Conservation (phyloP, 768 basidiomycete genomes). For the Sporobolomyces roseus region DNA sequence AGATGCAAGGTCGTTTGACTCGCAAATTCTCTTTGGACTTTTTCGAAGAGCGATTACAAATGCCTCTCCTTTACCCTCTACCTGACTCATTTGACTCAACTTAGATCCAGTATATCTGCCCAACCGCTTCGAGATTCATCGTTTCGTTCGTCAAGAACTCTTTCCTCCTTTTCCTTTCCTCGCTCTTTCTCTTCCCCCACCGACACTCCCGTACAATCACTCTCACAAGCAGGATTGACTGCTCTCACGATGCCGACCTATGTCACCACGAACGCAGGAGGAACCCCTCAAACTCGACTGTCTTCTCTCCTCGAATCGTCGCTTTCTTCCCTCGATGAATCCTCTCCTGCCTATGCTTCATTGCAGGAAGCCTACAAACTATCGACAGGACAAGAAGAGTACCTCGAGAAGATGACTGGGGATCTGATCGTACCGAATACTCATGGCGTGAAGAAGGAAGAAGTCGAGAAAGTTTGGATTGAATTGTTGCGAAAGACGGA, state of each 20-base stretch:
- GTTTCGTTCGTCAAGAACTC: too few relatives aligned
- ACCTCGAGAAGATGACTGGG: constrained; percentile 34
- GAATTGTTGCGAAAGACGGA: constrained; percentile 33
- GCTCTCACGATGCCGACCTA: constrained; percentile 12
- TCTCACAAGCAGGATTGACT: background rate
- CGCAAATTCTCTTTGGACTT: too few relatives aligned
- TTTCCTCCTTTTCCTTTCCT: background rate
- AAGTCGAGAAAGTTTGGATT: constrained; percentile 15
- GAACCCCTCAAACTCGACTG: constrained; percentile 16
- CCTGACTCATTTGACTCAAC: too few relatives aligned
- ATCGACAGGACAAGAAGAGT: constrained; percentile 25
- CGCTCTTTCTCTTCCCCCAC: background rate
- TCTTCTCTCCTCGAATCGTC: background rate
- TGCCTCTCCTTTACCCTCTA: too few relatives aligned
- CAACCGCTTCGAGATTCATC: too few relatives aligned
- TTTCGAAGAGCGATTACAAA: too few relatives aligned
- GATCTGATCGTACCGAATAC: constrained; percentile 26
- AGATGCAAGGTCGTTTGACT: too few relatives aligned
- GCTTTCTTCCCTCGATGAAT: background rate
- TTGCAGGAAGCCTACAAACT: constrained; percentile 30
- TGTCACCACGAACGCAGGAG: background rate
- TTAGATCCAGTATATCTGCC: too few relatives aligned
- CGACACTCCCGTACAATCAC: background rate
- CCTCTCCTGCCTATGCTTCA: background rate
- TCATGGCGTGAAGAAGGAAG: background rate